Base-by-base conservation (phyloP, 1,284 basidiomycete genomes). In the Cryptococcus sp. region DNA sequence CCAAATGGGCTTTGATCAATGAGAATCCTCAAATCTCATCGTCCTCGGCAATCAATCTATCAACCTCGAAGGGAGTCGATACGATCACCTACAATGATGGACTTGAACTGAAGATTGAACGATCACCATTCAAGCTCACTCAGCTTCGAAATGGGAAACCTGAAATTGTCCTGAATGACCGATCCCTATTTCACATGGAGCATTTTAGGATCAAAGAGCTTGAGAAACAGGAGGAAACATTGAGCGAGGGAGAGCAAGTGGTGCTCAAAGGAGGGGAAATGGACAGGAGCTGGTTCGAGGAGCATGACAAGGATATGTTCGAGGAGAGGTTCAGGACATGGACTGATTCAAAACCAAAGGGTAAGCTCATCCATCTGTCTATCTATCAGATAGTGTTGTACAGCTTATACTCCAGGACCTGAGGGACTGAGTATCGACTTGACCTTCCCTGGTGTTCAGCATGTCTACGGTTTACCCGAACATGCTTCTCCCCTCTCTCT, bases 381-480 rank as follows among this genome's bases (percentile, higher is more conserved):
- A 22, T 24, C 40, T 16, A 5, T 19, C 39, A 34, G n/a, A 31
- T 40, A 43, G 5, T 19, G 11, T 44, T 11, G 49, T 48, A 49
- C 18, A 50, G 45, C 32, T 47, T 19, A 47, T 32, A 40, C 48
- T 31, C 19, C 62, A 92, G 91, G 92, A 18, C 96, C 94, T 21
- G 92, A 98, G 75, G 92, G 88, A 0, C 80, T 97, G 50, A 91
- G 87, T 0, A 70, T 99, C 55, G 96, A 98, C 68, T 87, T 98
- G 62, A 83, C 83, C 52, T 98, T 98, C 81, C 93, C 93, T 1
- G 85, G 84, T 57, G 90, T 92, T 55, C 82, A 84, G 28, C 86
- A 88, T 55, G 84, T 98, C 53, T 98, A 90, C 63, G 94, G 96
- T 51, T 91, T 99, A 41, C 94, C 96, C 3, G 91, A 99, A 75